Base-by-base conservation (phyloP, 23 red algal genomes). In the Porphyridium purpureum region DNA sequence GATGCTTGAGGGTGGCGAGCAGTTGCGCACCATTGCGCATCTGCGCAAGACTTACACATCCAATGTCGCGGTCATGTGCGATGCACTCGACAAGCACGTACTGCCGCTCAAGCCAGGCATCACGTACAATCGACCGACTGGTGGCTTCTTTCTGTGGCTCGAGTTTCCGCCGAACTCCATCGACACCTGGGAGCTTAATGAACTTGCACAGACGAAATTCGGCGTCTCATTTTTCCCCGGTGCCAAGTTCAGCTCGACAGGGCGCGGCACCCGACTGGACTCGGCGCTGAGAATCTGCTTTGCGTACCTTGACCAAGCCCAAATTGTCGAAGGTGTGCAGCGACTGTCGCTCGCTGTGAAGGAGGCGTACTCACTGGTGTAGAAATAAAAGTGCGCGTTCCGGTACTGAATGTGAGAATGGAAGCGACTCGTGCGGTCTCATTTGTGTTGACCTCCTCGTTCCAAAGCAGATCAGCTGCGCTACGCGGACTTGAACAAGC, bases 201-300 rank as follows among this genome's bases (percentile, higher is more conserved):
- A 66, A 32, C 11, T 46, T 14, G 57, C 54, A 14, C 40, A 58
- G 42, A 7, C 19, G 11, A 21, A 64, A 49, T 35, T 47, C 9
- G 83, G 83, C 5, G 73, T 80, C 28, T 58, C 26, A 32, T 92
- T 80, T 61, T 92, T 80, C 49, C 60, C 59, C 21, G 83, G 83
- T 14, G 29, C 5, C 4, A 35, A 64, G 24, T 92, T 80, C 42
- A 67, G 68, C 17, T 24, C 27, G 1, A 66, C 32, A 5, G 32
- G 48, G 14, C 15, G 52, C 0, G 0, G 25, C 7, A n/a, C n/a
- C n/a, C n/a, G n/a, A n/a, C 70, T 66, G 35, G 7, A 53, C 0
- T 35, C 54, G 46, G 53, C 67, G 27, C 35, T 92, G 27, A 59
- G 83, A 9, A 29, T 92, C 19, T 79, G 83, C 48, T 92, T 92